Evolutionary conservation across 306 rosid genomes (phyloP).

Genomic region (Medicago arabica): DNA sequence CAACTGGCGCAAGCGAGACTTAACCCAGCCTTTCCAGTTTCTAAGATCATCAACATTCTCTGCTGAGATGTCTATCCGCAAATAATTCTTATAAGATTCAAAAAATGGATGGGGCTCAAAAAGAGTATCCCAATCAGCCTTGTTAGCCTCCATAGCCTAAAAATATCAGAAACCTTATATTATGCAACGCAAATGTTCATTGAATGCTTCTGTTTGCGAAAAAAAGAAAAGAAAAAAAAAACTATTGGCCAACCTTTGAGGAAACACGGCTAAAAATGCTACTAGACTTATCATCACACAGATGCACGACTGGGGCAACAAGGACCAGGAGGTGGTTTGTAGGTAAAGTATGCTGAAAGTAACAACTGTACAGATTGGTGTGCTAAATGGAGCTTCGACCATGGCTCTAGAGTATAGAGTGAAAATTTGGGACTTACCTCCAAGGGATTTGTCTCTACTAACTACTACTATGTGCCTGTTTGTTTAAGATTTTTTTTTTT

Average conservation of each 20-base stretch:
- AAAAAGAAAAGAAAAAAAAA: neutral
- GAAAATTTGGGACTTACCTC: no score
- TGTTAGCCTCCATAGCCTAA: constrained; percentile 87
- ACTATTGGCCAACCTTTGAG: neutral
- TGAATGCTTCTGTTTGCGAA: neutral
- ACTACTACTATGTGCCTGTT: no score
- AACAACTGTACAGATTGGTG: no score
- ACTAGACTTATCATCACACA: no score
- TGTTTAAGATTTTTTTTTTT: no score
- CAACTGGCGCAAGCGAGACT: constrained; percentile 90
- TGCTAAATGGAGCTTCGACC: no score
- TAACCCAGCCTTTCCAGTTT: constrained; percentile 99
- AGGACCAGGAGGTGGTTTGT: no score
- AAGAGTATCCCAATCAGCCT: constrained; percentile 88
- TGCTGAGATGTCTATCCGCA: constrained; percentile 81
- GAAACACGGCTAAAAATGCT: constrained; percentile 1
- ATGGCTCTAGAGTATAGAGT: no score
- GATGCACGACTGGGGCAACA: no score
- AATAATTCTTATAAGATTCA: constrained; percentile 82
- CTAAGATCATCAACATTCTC: constrained; percentile 84
- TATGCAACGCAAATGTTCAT: constrained; percentile 13
- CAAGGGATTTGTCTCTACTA: no score
- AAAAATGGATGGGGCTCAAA: constrained; percentile 84
- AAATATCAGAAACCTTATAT: constrained; percentile 45
- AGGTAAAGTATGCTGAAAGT: no score